Percentiles rank a stretch among this genome's conserved stretches.
These are phyloP conservation scores for Blastobotrys americana DNA, from an alignment of 805 yeast species.

Conservation along the genomic window DNA sequence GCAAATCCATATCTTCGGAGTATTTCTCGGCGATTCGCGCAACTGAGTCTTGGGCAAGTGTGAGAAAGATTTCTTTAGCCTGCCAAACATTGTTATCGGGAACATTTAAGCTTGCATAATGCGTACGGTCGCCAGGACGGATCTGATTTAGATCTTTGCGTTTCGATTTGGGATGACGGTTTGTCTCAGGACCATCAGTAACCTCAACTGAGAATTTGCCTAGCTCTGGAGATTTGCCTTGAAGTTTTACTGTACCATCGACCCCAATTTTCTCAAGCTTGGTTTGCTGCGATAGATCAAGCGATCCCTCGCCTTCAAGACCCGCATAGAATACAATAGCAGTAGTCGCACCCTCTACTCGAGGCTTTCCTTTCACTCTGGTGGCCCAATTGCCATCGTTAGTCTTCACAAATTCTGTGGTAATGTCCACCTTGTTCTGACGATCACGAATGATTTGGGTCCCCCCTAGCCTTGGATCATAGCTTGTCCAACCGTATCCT, in stretches of 20 bases:
- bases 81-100: constrained; percentile 72
- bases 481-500: constrained; percentile 77
- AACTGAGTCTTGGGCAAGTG: constrained; percentile 65
- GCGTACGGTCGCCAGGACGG: constrained; percentile 38
- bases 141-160: constrained; percentile 31
- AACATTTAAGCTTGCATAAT: constrained; percentile 59
- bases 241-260: constrained; percentile 32
- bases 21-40: constrained; percentile 34
- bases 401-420: constrained; percentile 69
- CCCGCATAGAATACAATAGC: constrained; percentile 75
- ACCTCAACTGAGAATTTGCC: constrained; percentile 58
- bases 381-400: constrained; percentile 67
- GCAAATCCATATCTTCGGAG: constrained; percentile 27
- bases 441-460: constrained; percentile 63
- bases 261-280: constrained; percentile 22
- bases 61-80: constrained; percentile 66
- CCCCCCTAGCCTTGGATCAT: constrained; percentile 87
- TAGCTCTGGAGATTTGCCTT: constrained; percentile 55
- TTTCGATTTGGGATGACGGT: constrained; percentile 40
- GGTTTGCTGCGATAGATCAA: constrained; percentile 20
- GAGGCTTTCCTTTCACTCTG: constrained; percentile 61
- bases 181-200: constrained; percentile 46
- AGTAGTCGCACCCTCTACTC: constrained; percentile 39
- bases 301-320: constrained; percentile 51
- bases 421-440: constrained; percentile 53